Evolutionary conservation across 768 basidiomycete genomes (phyloP).

Genomic region (Auriculariales sp.): DNA sequence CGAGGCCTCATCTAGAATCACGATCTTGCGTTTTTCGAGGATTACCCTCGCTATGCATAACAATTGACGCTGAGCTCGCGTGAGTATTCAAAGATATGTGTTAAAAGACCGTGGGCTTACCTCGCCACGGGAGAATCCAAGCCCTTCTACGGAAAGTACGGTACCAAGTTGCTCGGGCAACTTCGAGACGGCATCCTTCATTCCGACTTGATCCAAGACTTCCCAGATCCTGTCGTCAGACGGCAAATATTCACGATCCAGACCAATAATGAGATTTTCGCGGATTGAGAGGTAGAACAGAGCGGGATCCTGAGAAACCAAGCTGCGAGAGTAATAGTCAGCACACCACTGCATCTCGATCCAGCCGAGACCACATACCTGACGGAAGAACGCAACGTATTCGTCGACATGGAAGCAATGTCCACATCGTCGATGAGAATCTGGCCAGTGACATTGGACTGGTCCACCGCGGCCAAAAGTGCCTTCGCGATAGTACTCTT

Average conservation of each 20-base stretch:
- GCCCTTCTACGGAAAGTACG: background rate
- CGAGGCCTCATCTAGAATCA: conserved; percentile 5
- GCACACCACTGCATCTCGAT: background rate
- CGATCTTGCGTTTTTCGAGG: conserved; percentile 3
- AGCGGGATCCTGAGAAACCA: conserved; percentile 3
- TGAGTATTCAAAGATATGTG: background rate
- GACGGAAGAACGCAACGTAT: background rate
- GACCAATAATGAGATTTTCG: conserved; percentile 1
- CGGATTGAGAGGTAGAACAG: conserved; percentile 2
- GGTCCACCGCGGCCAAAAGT: background rate
- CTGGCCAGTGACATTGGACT: background rate
- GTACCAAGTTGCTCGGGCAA: background rate
- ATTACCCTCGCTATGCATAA: conserved; percentile 4
- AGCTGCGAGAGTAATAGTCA: background rate
- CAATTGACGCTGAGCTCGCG: conserved; percentile 1
- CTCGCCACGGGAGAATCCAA: conserved; percentile 5
- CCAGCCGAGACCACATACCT: background rate
- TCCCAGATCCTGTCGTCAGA: conserved; percentile 3
- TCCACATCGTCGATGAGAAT: conserved; percentile 6
- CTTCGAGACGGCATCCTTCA: background rate
- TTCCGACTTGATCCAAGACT: conserved; percentile 4
- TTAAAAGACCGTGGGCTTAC: background rate
- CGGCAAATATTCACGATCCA: background rate
- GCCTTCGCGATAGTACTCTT: conserved; percentile 4
- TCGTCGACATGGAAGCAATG: background rate